Evolutionary conservation across 129 eudicot species (phyloP).

Genomic region (Mikania micrantha): DNA sequence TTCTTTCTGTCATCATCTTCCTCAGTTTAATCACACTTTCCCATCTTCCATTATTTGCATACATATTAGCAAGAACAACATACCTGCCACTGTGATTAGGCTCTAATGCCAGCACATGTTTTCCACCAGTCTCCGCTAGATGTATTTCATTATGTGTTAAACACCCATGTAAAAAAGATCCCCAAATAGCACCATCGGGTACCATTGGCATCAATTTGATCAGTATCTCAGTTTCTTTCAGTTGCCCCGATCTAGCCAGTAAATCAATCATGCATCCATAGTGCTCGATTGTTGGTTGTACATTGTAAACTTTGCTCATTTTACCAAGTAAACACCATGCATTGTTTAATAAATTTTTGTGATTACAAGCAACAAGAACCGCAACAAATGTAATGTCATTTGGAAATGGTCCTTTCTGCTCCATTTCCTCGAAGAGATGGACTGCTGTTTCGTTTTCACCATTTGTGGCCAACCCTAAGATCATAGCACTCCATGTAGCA

Average conservation of each 20-base stretch:
- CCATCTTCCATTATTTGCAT: conserved; percentile 37
- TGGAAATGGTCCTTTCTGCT: conserved; percentile 33
- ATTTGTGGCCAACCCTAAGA: conserved; percentile 36
- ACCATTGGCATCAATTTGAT: conserved; percentile 40
- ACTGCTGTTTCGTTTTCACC: conserved; percentile 30
- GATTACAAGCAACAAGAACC: conserved; percentile 41
- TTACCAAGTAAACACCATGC: conserved; percentile 35
- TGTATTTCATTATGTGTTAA: conserved; percentile 14
- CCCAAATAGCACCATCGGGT: conserved; percentile 48
- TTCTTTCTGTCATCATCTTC: conserved; percentile 31
- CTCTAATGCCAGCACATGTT: conserved; percentile 33
- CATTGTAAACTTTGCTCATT: conserved; percentile 31
- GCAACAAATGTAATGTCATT: conserved; percentile 34
- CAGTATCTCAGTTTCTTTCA: conserved; percentile 25
- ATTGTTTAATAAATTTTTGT: conserved; percentile 25
- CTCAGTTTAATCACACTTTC: conserved; percentile 29
- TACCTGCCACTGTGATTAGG: conserved; percentile 39
- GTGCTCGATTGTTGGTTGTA: conserved; percentile 29
- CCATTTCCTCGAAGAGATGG: conserved; percentile 31
- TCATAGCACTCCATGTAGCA: conserved; percentile 42
- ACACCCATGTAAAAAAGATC: conserved; percentile 43
- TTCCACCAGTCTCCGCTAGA: conserved; percentile 27
- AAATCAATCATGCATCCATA: conserved; percentile 52
- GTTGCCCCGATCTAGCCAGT: conserved; percentile 31
- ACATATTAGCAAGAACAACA: conserved; percentile 39